Evolutionary conservation across 306 rosid genomes (phyloP), one percentile per base, ranked within the genome.

Genomic region (Acmispon strigosus): DNA sequence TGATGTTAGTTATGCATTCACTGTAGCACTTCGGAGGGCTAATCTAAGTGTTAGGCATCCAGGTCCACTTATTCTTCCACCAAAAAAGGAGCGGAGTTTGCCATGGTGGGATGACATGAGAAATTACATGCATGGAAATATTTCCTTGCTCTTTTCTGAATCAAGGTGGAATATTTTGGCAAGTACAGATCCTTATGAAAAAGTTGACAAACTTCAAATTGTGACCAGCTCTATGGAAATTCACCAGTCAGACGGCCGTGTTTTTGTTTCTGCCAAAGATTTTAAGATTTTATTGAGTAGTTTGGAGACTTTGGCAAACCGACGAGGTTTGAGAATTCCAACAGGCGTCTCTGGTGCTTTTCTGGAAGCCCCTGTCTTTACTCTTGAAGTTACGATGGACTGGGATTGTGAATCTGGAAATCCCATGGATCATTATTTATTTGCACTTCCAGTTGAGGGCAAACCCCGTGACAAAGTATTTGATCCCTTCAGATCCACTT

Each of bases 71-170:
- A 73, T 86, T 54, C 78, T 7, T 73, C 89, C 90, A 8, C 91
- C 88, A 6, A 95, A 95, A 80, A 95, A 89, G 78, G 99, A 95
- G 75, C 86, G 88, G 73, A 91, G 90, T 79, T 87, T 95, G 81
- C 99, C 99, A 36, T 95, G 99, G 99, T 95, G 99, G 99, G 99
- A 95, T 82, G 99, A 95, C 83, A 84, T 88, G 81, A 91, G 99
- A 86, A 84, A 89, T 84, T 95, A 91, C 82, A 89, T 91, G 43
- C 99, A 95, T 70, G 99, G 99, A 78, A 86, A 82, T 62, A 78
- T 91, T 80, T 81, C 89, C 65, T 72, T 95, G 34, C 69, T 56
- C 58, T 84, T 95, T 67, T 77, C 90, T 59, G 96, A 95, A 84
- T 82, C 96, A 52, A 80, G 75, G 74, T 89, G 92, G 91, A 82